Evolutionary conservation across 2,329 filamentous ascomycete genomes (phyloP).

Genomic region (Aspergillus sp.): DNA sequence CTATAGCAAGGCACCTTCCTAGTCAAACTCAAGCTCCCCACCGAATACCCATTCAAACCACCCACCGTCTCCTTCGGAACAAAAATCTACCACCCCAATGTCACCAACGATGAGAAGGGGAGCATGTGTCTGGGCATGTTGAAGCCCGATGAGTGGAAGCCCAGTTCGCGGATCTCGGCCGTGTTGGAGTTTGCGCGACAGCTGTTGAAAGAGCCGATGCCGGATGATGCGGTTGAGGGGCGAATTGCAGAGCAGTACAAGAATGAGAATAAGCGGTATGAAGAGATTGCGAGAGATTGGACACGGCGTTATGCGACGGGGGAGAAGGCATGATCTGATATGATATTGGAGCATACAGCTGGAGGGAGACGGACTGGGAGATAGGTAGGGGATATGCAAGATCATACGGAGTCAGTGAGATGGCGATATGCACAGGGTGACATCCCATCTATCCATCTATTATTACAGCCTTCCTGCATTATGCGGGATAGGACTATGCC

Average conservation of each 20-base stretch:
- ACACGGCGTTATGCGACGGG: constrained; percentile 65
- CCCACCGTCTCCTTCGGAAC: constrained; percentile 75
- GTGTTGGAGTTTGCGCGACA: constrained; percentile 73
- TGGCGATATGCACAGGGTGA: no score
- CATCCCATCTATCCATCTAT: no score
- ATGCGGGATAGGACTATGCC: no score
- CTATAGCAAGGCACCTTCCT: constrained; percentile 66
- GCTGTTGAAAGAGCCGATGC: constrained; percentile 74
- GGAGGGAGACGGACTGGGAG: background rate
- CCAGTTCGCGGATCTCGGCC: constrained; percentile 67
- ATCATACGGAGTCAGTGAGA: no score
- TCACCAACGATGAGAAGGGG: constrained; percentile 80
- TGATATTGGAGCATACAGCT: background rate
- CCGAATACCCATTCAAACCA: constrained; percentile 86
- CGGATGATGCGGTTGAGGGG: constrained; percentile 83
- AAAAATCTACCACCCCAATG: constrained; percentile 93
- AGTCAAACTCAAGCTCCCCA: constrained; percentile 66
- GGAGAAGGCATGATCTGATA: constrained; percentile 16
- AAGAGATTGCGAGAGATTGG: constrained; percentile 70
- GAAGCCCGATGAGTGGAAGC: constrained; percentile 88
- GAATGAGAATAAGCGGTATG: constrained; percentile 62
- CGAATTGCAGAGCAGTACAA: constrained; percentile 82
- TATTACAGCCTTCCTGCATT: no score
- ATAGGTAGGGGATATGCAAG: background rate
- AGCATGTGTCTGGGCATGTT: constrained; percentile 82